A percentile compares a stretch with the other conserved stretches of the same genome.
These are phyloP conservation scores for Crithidia brevicula DNA, from an alignment of 208 protist genomes.

Conservation along the genomic window DNA sequence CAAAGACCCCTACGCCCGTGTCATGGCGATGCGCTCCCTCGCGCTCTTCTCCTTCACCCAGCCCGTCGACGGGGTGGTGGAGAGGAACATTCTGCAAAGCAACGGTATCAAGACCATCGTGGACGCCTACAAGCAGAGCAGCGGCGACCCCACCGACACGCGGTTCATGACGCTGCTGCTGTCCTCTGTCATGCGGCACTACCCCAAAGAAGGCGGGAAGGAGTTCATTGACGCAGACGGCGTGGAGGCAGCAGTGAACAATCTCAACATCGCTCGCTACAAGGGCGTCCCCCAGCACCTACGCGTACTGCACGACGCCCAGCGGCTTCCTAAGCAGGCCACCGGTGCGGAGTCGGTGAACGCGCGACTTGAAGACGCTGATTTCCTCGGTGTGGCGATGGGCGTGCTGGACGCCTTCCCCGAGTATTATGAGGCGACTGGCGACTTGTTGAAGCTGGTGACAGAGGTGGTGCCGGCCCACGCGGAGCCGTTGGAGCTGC, in stretches of 20 bases:
- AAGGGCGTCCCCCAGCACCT: slow-evolving; percentile 92
- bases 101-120: slow-evolving; percentile 76
- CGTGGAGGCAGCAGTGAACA: slow-evolving; percentile 78
- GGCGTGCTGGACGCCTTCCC: slow-evolving; percentile 85
- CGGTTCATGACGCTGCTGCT: slow-evolving; percentile 84
- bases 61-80: slow-evolving; percentile 75
- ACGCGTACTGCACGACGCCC: slow-evolving; percentile 78
- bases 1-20: slow-evolving; percentile 70
- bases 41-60: slow-evolving; percentile 87
- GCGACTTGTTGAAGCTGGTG: slow-evolving; percentile 64
- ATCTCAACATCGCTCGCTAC: slow-evolving; percentile 84
- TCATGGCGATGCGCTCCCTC: slow-evolving; percentile 79
- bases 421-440: slow-evolving; percentile 81
- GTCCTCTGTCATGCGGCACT: slow-evolving; percentile 87
- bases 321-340: slow-evolving; percentile 58
- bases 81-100: slow-evolving; percentile 71
- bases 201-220: slow-evolving; percentile 74
- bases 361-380: slow-evolving; percentile 68
- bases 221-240: slow-evolving; percentile 82
- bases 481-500: slow-evolving; percentile 68
- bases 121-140: slow-evolving; percentile 81
- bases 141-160: slow-evolving; percentile 88
- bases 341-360: slow-evolving; percentile 42
- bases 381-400: slow-evolving; percentile 82
- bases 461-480: slow-evolving; percentile 61